phyloP scores from a whole-genome alignment of 2,329 filamentous ascomycete genomes.

The Fusarium sp. region DNA sequence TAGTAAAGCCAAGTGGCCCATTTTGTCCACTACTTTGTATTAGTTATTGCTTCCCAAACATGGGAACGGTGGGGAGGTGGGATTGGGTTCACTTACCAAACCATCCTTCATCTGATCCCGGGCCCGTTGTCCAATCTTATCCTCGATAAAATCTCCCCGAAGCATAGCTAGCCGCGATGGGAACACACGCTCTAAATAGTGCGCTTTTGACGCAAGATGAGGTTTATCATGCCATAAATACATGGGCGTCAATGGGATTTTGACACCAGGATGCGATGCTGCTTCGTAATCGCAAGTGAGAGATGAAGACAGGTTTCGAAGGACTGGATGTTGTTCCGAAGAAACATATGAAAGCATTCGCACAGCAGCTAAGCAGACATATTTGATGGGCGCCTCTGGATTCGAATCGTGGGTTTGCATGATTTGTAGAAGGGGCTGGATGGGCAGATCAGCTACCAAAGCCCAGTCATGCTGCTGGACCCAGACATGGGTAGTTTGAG shows the following conservation, averaged over 20 bases:
- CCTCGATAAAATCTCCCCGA: conserved; percentile 69
- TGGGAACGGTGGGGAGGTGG: fast-evolving
- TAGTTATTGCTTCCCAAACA: background rate
- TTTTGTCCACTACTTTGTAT: conserved; percentile 56
- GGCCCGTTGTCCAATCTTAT: conserved; percentile 67
- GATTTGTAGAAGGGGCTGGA: conserved; percentile 59
- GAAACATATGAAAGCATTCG: conserved; percentile 65
- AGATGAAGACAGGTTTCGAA: conserved; percentile 58
- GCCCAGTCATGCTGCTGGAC: conserved; percentile 71
- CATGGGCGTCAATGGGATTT: conserved; percentile 65
- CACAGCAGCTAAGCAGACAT: conserved; percentile 66
- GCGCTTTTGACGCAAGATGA: conserved; percentile 62
- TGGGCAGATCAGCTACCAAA: conserved; percentile 60
- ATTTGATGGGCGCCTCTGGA: conserved; percentile 59
- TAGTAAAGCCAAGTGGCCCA: conserved; percentile 71
- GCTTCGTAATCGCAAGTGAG: conserved; percentile 59
- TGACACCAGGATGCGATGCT: conserved; percentile 2
- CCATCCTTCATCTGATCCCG: conserved; percentile 70
- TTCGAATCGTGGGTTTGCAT: conserved; percentile 57
- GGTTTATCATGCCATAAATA: conserved; percentile 73
- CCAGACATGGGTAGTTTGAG: conserved; percentile 67
- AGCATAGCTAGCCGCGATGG: conserved; percentile 63
- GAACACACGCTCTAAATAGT: conserved; percentile 66
- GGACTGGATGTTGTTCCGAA: conserved; percentile 55
- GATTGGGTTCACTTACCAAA: conserved; percentile 20